Evolutionary conservation across 2,329 filamentous ascomycete genomes (phyloP).

Genomic region (Diaporthe longicolla): DNA sequence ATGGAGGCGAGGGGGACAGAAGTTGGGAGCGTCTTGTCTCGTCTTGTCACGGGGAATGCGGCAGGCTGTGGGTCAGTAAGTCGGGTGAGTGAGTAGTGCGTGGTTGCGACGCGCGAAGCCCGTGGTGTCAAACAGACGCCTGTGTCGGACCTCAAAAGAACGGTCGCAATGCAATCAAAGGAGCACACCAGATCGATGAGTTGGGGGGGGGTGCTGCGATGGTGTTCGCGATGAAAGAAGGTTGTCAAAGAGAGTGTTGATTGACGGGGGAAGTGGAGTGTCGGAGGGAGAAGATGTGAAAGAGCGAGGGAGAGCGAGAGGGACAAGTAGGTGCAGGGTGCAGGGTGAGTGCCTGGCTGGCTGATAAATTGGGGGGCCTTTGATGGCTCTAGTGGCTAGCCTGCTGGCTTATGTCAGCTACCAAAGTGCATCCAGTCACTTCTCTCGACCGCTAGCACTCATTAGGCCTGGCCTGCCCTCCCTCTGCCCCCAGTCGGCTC

Average conservation of each 20-base stretch:
- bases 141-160: conserved; percentile 17
- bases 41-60: conserved; percentile 28
- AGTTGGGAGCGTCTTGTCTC: conserved; percentile 1
- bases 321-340: conserved; percentile 5
- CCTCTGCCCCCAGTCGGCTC: background rate
- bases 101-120: background rate
- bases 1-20: conserved; percentile 9
- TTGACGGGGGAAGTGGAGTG: conserved; percentile 28
- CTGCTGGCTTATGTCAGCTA: conserved; percentile 28
- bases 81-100: background rate
- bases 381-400: background rate
- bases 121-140: background rate
- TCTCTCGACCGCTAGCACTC: background rate
- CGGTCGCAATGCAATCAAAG: conserved; percentile 25
- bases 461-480: background rate
- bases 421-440: background rate
- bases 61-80: conserved; percentile 32
- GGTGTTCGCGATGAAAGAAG: conserved; percentile 29
- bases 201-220: conserved; percentile 10
- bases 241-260: conserved; percentile 35
- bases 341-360: conserved; percentile 4
- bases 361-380: conserved; percentile 8
- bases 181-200: background rate
- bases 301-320: conserved; percentile 25
- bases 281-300: conserved; percentile 12